Percentiles rank a stretch among this genome's conserved stretches.
Conservation (phyloP, 306 rosid genomes). For the Carpinus viminea region DNA sequence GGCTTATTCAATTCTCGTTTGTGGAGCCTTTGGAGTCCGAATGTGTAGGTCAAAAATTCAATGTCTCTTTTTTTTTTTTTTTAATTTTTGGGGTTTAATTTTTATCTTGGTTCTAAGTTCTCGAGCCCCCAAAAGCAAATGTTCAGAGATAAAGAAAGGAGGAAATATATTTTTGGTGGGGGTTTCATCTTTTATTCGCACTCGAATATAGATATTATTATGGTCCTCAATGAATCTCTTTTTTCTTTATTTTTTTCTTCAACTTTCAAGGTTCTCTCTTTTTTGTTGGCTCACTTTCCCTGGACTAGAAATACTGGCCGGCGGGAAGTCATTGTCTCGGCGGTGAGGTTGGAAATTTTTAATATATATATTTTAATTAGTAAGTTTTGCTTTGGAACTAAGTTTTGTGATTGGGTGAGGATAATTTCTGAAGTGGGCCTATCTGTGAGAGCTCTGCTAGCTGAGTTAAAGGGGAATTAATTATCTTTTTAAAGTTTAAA, state of each 20-base stretch:
- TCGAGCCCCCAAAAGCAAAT: conserved; percentile 17
- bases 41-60: conserved; percentile 32
- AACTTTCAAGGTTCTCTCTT: neutral
- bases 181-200: conserved; percentile 15
- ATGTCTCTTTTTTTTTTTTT: neutral
- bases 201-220: conserved; percentile 37
- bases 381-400: conserved; percentile 32
- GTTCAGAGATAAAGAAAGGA: neutral
- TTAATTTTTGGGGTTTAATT: conserved; percentile 7
- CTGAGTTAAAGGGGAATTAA: neutral
- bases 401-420: conserved; percentile 28
- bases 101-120: conserved; percentile 20
- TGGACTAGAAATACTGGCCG: conserved; percentile 4
- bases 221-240: conserved; percentile 11
- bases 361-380: neutral
- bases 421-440: conserved; percentile 22
- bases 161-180: conserved; percentile 25
- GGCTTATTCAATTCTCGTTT: conserved; percentile 69
- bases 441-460: neutral
- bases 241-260: neutral
- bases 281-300: neutral
- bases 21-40: conserved; percentile 80
- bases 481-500: conserved; percentile 2
- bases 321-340: conserved; percentile 28
- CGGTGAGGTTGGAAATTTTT: conserved; percentile 1